Evolutionary conservation across 306 rosid genomes (phyloP), one percentile per base, ranked within the genome.

Genomic region (Cicer judaicum): DNA sequence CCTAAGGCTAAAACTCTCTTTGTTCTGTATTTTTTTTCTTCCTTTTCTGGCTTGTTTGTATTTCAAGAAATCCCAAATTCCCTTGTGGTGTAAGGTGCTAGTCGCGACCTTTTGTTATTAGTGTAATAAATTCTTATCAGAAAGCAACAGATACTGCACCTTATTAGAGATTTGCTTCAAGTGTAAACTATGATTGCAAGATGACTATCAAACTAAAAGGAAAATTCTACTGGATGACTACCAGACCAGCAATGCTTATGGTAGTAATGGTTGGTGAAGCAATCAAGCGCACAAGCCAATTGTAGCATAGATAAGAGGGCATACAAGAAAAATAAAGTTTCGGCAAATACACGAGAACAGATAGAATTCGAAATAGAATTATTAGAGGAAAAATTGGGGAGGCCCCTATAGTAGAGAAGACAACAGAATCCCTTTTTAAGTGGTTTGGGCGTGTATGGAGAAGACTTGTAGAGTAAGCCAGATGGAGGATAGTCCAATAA

Each of bases 181-280:
- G 7, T 59, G 39, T 46, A 24, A 57, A 18, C 29, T 47, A 38
- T 29, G 21, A 40, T 38, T 29, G 40, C 62, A 39, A 16, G 38
- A 44, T 75, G 44, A 8, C 24, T 18, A 12, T 52, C 43, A 52
- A 64, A 50, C 36, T 63, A 42, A 16, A 73, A 50, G 42, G 12
- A 62, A 63, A 49, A 39, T 12, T 75, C 41, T 36, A 39, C 21
- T 19, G 1, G 43, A 39, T 29, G 59, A 10, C 66, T 54, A 43
- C 42, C 40, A 72, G 24, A 56, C 29, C 7, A 72, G 56, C 12
- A 41, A 72, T 41, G 56, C 44, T 14, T 13, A 43, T 21, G 15
- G 43, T n/a, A 12, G 55, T 72, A 12, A 56, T 41, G 65, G 67
- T 42, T 6, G 10, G 5, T 29, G 36, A 29, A 29, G 36, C 36